These are phyloP conservation scores for Neurospora discreta DNA, from an alignment of 495 filamentous ascomycete genomes.

Conservation along the genomic window DNA sequence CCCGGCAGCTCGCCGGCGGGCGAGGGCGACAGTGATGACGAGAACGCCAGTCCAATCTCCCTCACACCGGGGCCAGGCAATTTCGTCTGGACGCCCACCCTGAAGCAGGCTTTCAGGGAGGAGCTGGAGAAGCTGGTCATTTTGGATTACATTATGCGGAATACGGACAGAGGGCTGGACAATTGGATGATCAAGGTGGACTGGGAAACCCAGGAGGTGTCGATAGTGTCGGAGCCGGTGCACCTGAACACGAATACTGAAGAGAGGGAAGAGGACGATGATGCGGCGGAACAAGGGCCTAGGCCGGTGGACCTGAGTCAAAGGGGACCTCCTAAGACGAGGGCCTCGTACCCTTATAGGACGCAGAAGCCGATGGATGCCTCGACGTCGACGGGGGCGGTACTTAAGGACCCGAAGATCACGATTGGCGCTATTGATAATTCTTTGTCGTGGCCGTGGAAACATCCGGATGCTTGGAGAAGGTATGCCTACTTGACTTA, in stretches of 20 bases:
- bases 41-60: constrained; percentile 29
- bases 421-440: constrained; percentile 93
- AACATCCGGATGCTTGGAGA: constrained; percentile 85
- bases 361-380: constrained; percentile 79
- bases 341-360: constrained; percentile 56
- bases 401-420: constrained; percentile 48
- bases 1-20: constrained; percentile 51
- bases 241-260: constrained; percentile 45
- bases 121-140: constrained; percentile 96
- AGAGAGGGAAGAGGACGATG: constrained; percentile 38
- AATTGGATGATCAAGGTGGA: constrained; percentile 99
- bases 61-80: constrained; percentile 33
- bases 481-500: constrained; percentile 19
- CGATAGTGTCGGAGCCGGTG: constrained; percentile 73
- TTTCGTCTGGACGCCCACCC: constrained; percentile 77
- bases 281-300: constrained; percentile 45
- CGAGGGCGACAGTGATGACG: constrained; percentile 61
- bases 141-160: constrained; percentile 98
- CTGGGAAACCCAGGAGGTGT: constrained; percentile 67
- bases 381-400: constrained; percentile 46
- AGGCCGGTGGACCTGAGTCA: constrained; percentile 46
- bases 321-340: constrained; percentile 29
- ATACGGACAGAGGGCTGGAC: constrained; percentile 91
- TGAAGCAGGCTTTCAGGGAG: constrained; percentile 89
- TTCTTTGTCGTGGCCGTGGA: constrained; percentile 97